A percentile compares a stretch with the other conserved stretches of the same genome.
phyloP scores from a whole-genome alignment of 2,329 filamentous ascomycete genomes.

The Chrysosporium queenslandicum region DNA sequence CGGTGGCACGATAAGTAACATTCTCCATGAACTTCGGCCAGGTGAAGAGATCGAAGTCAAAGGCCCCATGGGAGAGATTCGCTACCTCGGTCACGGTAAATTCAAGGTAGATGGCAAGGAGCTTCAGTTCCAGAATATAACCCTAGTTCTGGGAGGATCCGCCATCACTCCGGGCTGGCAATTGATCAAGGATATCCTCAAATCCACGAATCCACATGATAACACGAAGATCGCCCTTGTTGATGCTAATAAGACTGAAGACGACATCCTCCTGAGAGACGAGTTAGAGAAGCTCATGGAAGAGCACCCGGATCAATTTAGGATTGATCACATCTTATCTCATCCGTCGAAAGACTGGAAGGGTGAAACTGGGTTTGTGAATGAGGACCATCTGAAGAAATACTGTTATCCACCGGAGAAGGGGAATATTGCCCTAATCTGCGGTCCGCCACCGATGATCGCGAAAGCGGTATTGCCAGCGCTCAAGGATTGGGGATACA shows the following conservation, averaged over 20 bases:
- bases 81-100: slow-evolving; percentile 39
- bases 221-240: slow-evolving; percentile 35
- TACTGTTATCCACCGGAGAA: slow-evolving; percentile 36
- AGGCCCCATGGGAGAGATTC: slow-evolving; percentile 44
- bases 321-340: slow-evolving; percentile 42
- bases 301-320: slow-evolving; percentile 32
- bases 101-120: slow-evolving; percentile 40
- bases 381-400: slow-evolving; percentile 34
- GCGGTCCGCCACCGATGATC: slow-evolving; percentile 44
- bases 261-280: slow-evolving; percentile 39
- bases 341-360: slow-evolving; percentile 38
- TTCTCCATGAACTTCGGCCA: slow-evolving; percentile 42
- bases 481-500: slow-evolving; percentile 39
- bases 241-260: slow-evolving; percentile 42
- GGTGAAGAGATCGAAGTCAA: slow-evolving; percentile 44
- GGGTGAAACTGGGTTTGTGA: slow-evolving; percentile 39
- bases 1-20: slow-evolving; percentile 46
- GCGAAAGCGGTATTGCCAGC: slow-evolving; percentile 43
- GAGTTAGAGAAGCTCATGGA: slow-evolving; percentile 37
- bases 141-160: slow-evolving; percentile 42
- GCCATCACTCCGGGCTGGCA: slow-evolving; percentile 46
- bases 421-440: slow-evolving; percentile 39
- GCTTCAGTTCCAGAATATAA: slow-evolving; percentile 37
- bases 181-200: slow-evolving; percentile 38
- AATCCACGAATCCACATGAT: slow-evolving; percentile 23